These are phyloP conservation scores for Alternaria dauci DNA, from an alignment of 2,329 filamentous ascomycete genomes.

Conservation along the genomic window DNA sequence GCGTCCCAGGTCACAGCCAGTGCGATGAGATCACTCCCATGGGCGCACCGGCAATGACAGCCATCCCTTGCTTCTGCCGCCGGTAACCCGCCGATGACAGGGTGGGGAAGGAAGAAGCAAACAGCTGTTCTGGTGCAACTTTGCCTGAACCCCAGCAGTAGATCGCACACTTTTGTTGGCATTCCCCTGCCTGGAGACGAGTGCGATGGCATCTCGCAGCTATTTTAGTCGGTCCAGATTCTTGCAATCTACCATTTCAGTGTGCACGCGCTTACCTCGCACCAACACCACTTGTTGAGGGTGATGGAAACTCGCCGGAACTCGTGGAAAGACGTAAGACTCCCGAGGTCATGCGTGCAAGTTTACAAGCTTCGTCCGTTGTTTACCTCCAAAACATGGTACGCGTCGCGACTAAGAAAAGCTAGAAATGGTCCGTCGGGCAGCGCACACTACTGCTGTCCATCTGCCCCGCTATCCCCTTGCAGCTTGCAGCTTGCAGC, in stretches of 20 bases:
- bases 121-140: background rate
- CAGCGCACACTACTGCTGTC: constrained; percentile 1
- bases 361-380: background rate
- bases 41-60: background rate
- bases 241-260: background rate
- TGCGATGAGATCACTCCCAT: background rate
- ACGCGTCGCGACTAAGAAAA: constrained; percentile 8
- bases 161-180: background rate
- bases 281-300: background rate
- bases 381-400: constrained; percentile 2
- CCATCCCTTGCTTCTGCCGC: constrained; percentile 11
- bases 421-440: constrained; percentile 7
- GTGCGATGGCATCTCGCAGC: background rate
- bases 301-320: background rate
- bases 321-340: background rate
- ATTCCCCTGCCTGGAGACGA: background rate
- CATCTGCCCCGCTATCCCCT: constrained; percentile 25
- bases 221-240: background rate
- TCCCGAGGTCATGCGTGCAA: background rate
- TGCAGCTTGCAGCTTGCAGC: constrained; percentile 42
- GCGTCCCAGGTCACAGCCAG: constrained; percentile 14
- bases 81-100: constrained; percentile 8
- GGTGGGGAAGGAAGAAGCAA: constrained; percentile 11
- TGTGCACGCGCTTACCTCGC: background rate
- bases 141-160: background rate